These are phyloP conservation scores for Jacaranda copaia DNA, from an alignment of 257 asterid genomes.

Conservation along the genomic window DNA sequence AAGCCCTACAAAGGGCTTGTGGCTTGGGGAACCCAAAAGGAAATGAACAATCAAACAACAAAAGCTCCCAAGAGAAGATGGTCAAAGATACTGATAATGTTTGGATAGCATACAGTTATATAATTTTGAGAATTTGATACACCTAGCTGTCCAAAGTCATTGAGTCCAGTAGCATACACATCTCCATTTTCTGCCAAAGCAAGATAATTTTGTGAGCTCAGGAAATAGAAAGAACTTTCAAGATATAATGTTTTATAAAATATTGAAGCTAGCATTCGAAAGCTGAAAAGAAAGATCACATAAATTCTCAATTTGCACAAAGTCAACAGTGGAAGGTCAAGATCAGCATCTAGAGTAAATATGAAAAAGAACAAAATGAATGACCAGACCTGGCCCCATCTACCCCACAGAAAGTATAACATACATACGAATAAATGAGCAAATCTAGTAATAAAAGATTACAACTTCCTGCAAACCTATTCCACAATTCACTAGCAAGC, in stretches of 20 bases:
- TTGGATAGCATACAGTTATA: slow-evolving; percentile 68
- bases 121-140: slow-evolving; percentile 64
- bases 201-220: slow-evolving; percentile 40
- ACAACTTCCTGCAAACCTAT: not conserved
- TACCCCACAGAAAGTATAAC: slow-evolving; percentile 8
- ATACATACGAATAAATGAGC: slow-evolving; percentile 5
- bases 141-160: slow-evolving; percentile 96
- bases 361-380: slow-evolving; percentile 10
- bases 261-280: not conserved
- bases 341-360: not conserved
- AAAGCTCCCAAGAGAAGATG: not conserved
- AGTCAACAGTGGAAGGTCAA: not conserved
- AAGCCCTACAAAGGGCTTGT: not conserved
- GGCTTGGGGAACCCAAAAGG: not conserved
- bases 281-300: slow-evolving; percentile 14
- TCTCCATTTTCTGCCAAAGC: slow-evolving; percentile 78
- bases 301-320: not conserved
- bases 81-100: slow-evolving; percentile 13
- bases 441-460: slow-evolving; percentile 14
- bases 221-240: slow-evolving; percentile 34
- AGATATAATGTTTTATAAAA: slow-evolving; percentile 12
- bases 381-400: not conserved
- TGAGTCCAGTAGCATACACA: slow-evolving; percentile 91
- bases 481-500: slow-evolving; percentile 1
- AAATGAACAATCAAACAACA: slow-evolving; percentile 19